These are phyloP conservation scores for Cardamine resedifolia DNA, from an alignment of 345 rosid species.

Conservation along the genomic window DNA sequence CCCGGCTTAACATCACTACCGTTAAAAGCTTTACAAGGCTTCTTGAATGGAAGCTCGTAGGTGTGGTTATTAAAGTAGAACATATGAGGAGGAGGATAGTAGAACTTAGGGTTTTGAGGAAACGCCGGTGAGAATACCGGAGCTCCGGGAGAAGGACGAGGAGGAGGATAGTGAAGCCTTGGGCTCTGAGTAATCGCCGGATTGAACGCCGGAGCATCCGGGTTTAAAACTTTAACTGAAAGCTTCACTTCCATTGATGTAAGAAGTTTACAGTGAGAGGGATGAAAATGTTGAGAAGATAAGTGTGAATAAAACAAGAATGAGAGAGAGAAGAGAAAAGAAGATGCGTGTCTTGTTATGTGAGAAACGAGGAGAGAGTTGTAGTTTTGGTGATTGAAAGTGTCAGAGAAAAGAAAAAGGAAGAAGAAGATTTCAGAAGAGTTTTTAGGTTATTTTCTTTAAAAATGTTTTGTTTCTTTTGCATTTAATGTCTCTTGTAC, in stretches of 20 bases:
- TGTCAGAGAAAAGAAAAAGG: slow-evolving; percentile 7
- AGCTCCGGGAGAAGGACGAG: neutral
- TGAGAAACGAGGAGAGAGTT: neutral
- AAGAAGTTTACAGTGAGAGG: neutral
- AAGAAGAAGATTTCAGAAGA: neutral
- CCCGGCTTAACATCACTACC: neutral
- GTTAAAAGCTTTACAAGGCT: neutral
- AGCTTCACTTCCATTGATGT: neutral
- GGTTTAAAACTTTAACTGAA: neutral
- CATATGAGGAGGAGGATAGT: neutral
- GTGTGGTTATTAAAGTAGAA: neutral
- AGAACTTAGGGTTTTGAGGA: neutral
- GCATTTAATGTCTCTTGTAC: slow-evolving; percentile 18
- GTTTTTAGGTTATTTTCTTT: neutral
- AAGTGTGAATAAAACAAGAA: neutral
- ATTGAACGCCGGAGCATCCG: neutral
- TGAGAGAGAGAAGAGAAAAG: neutral
- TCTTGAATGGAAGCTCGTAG: neutral
- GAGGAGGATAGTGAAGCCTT: neutral
- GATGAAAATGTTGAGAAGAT: neutral
- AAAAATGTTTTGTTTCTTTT: neutral
- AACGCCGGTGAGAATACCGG: neutral
- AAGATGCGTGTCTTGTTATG: neutral
- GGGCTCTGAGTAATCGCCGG: neutral
- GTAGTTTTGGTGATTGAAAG: slow-evolving; percentile 14